Percentiles rank a stretch among this genome's conserved stretches.
These are phyloP conservation scores for Solanum chmielewskii DNA, from an alignment of 257 asterid species.

Conservation along the genomic window DNA sequence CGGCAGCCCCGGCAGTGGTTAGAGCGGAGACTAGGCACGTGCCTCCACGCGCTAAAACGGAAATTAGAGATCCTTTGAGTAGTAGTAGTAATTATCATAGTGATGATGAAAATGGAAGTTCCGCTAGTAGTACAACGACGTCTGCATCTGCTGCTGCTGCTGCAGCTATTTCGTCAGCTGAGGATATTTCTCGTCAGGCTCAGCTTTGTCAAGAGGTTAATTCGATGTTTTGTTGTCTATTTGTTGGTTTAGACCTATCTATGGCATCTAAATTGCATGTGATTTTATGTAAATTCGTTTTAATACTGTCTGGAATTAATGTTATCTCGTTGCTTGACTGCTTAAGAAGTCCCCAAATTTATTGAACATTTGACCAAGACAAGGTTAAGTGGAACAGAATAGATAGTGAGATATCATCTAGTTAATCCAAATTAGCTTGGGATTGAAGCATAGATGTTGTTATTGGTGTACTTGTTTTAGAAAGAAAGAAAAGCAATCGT, in stretches of 20 bases:
- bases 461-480: neutral
- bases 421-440: neutral
- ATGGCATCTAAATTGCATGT: neutral
- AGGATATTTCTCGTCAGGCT: slow-evolving; percentile 54
- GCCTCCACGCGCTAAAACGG: slow-evolving; percentile 23
- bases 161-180: slow-evolving; percentile 18
- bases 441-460: neutral
- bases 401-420: neutral
- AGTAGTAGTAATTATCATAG: slow-evolving; percentile 11
- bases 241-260: neutral
- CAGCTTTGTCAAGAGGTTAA: slow-evolving; percentile 67
- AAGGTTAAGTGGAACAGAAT: neutral
- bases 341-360: neutral
- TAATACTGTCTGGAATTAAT: neutral
- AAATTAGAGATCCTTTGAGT: slow-evolving; percentile 48
- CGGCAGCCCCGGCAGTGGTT: slow-evolving; percentile 20
- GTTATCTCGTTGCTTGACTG: neutral
- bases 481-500: neutral
- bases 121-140: slow-evolving; percentile 17
- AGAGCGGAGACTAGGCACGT: slow-evolving; percentile 18
- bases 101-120: slow-evolving; percentile 40
- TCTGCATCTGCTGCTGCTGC: slow-evolving; percentile 24
- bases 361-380: neutral
- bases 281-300: neutral
- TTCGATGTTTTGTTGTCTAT: neutral